These are phyloP conservation scores for Euphorbia lathyris DNA, from an alignment of 345 rosid genomes.

Conservation along the genomic window DNA sequence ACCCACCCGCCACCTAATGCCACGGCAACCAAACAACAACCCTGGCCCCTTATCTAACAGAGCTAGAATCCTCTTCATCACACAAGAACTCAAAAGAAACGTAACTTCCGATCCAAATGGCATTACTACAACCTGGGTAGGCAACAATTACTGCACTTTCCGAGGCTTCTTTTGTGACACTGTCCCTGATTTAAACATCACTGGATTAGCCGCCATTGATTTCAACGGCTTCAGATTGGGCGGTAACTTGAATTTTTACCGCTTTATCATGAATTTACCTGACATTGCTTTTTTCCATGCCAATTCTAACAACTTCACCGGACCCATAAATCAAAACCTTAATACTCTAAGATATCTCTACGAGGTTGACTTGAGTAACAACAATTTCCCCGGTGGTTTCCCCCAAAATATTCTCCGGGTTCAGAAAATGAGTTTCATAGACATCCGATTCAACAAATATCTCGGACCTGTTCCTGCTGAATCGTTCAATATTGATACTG, in stretches of 20 bases:
- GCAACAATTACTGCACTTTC: constrained; percentile 28
- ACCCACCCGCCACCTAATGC: constrained; percentile 9
- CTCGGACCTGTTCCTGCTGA: constrained; percentile 20
- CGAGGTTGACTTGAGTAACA: constrained; percentile 33
- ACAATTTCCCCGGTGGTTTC: constrained; percentile 22
- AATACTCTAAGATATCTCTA: constrained; percentile 19
- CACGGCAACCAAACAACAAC: constrained; percentile 5
- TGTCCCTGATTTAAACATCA: constrained; percentile 20
- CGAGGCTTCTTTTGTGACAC: constrained; percentile 34
- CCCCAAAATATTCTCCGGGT: constrained; percentile 22
- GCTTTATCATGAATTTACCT: constrained; percentile 24
- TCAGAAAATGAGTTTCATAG: constrained; percentile 17
- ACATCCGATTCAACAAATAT: constrained; percentile 26
- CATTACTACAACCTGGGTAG: constrained; percentile 26
- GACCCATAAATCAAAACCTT: constrained; percentile 1
- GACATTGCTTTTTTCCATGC: constrained; percentile 41
- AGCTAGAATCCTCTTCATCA: constrained; percentile 14
- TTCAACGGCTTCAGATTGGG: constrained; percentile 35
- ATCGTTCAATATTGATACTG: constrained; percentile 27
- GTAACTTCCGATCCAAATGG: constrained; percentile 26
- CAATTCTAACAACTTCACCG: constrained; percentile 39
- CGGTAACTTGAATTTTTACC: constrained; percentile 22
- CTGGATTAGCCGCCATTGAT: constrained; percentile 27
- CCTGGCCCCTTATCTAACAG: constrained; percentile 21
- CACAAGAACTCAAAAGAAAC: constrained; percentile 25